phyloP scores from a whole-genome alignment of 2,329 filamentous ascomycete genomes.

The Talaromyces sp. region DNA sequence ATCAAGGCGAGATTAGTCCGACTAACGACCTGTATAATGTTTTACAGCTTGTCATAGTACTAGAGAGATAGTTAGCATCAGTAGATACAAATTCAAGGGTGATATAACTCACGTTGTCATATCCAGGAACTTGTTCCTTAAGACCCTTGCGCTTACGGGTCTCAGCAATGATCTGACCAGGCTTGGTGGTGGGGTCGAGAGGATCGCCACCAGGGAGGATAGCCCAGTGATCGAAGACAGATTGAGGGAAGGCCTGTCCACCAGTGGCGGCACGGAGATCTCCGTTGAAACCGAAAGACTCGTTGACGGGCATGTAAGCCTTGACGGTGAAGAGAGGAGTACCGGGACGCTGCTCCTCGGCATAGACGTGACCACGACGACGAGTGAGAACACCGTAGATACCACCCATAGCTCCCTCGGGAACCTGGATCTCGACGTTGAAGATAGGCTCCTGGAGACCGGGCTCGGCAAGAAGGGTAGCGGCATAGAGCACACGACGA shows the following conservation, averaged over 20 bases:
- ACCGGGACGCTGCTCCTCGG: conserved; percentile 95
- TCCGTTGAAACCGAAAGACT: conserved; percentile 98
- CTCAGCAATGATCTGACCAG: conserved; percentile 75
- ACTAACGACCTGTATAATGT: conserved; percentile 35
- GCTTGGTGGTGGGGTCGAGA: conserved; percentile 76
- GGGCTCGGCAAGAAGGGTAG: conserved; percentile 85
- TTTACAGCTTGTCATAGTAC: conserved; percentile 99
- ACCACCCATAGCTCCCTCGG: conserved; percentile 98
- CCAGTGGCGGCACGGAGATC: conserved; percentile 91
- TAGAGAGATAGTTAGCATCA: conserved; percentile 38
- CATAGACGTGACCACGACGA: conserved; percentile 97
- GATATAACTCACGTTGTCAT: conserved; percentile 79
- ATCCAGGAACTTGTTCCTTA: conserved; percentile 89
- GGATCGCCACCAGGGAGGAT: conserved; percentile 89
- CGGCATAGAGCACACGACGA: conserved; percentile 94
- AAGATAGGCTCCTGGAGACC: conserved; percentile 95
- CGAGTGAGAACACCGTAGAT: conserved; percentile 99
- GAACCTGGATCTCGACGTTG: conserved; percentile 98
- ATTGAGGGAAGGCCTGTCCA: conserved; percentile 98
- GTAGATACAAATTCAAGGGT: background rate
- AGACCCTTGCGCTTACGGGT: conserved; percentile 99
- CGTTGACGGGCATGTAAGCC: conserved; percentile 92
- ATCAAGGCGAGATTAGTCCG: conserved; percentile 42
- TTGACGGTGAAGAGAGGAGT: conserved; percentile 99
- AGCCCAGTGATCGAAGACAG: conserved; percentile 99